Evolutionary conservation across 345 rosid genomes (phyloP), one percentile per base, ranked within the genome.

Genomic region (Camelina neglecta): DNA sequence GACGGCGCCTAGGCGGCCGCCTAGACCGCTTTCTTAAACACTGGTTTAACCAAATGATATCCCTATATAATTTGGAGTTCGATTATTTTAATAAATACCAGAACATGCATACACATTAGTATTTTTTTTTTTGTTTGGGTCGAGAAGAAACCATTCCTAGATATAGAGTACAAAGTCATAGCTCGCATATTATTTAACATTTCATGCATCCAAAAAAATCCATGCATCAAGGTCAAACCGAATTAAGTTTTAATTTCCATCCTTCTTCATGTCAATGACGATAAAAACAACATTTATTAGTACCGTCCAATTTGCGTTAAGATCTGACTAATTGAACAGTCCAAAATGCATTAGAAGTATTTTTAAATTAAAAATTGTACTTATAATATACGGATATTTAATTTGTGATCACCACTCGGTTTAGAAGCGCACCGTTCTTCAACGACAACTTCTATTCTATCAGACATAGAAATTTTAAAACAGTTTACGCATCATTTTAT

Each of bases 211-310:
- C 9, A 51, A 26, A 15, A 15, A 42, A 13, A 23, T 11, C 11
- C 67, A 71, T 41, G 60, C 67, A 51, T 62, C 64, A 45, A 64
- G 56, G 62, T 62, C 55, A 73, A 41, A 51, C 76, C 56, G 44
- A 54, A 41, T 12, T 53, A 65, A 15, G 45, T 65, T 56, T 44
- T 35, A 18, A 56, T 65, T 33, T 35, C 7, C 9, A 8, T 65
- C 33, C 8, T 44, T 15, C 45, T 16, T 16, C 7, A 53, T 73
- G 76, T 63, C 63, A 53, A 42, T 68, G 54, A 72, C 2, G 53
- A 61, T 72, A 12, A 50, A 53, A 53, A 4, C 23, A 12, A 63
- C 47, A 38, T 68, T 24, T 23, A 45, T 45, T 44, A 24, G 9
- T 45, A 63, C 54, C 53, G 54, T 24, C 51, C 36, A 42, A 41